These are phyloP conservation scores for Leccinum aurantiacum DNA, from an alignment of 768 basidiomycete species.

Conservation along the genomic window DNA sequence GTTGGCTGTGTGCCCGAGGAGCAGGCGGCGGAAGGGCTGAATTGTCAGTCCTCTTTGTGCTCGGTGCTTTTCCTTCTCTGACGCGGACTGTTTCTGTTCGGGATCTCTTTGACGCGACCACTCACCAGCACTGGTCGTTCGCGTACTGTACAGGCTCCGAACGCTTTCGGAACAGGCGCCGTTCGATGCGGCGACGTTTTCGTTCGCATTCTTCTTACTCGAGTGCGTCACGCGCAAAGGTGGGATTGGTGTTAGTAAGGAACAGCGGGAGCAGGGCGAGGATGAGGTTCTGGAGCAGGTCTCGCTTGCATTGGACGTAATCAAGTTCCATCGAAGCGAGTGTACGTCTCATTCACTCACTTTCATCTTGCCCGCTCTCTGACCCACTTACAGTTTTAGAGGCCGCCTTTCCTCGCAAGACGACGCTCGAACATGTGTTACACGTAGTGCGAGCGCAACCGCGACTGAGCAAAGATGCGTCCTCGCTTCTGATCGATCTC, in stretches of 20 bases:
- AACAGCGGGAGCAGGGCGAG: constrained; percentile 24
- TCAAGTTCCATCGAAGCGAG: constrained; percentile 35
- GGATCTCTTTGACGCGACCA: neutral
- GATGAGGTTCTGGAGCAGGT: constrained; percentile 81
- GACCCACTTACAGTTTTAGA: constrained; percentile 55
- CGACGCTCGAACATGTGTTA: constrained; percentile 67
- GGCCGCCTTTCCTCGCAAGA: constrained; percentile 67
- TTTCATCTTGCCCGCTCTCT: constrained; percentile 13
- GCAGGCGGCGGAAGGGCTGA: constrained; percentile 67
- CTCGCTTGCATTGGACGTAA: constrained; percentile 52
- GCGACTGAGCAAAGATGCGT: constrained; percentile 78
- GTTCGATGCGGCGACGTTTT: constrained; percentile 84
- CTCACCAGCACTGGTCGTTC: constrained; percentile 65
- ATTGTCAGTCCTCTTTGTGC: constrained; percentile 19
- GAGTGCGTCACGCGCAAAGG: constrained; percentile 65
- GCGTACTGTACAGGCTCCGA: constrained; percentile 83
- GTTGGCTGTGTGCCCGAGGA: constrained; percentile 70
- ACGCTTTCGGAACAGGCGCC: constrained; percentile 78
- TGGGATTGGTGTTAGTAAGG: constrained; percentile 50
- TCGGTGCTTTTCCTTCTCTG: neutral
- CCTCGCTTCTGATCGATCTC: constrained; percentile 75
- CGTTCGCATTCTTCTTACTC: constrained; percentile 76
- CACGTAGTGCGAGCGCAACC: constrained; percentile 76
- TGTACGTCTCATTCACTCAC: constrained; percentile 17
- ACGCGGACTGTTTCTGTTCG: neutral